Conservation (phyloP, 2,329 filamentous ascomycete genomes). For the Paraphoma chrysanthemicola region DNA sequence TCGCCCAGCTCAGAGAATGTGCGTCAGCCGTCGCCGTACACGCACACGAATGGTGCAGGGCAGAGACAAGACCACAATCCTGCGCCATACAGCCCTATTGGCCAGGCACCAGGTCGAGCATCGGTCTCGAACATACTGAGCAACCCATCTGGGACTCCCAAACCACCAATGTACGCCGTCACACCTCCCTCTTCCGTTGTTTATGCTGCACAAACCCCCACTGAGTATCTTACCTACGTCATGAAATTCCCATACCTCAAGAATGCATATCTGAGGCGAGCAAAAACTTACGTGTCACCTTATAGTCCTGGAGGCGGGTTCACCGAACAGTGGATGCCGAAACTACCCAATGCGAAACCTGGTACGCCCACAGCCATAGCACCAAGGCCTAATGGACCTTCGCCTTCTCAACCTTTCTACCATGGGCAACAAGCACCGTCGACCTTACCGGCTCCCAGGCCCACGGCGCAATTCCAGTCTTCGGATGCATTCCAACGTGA, state of each 20-base stretch:
- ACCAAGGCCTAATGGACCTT: conserved; percentile 22
- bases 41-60: conserved; percentile 24
- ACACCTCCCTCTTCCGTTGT: conserved; percentile 45
- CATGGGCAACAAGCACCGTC: conserved; percentile 12
- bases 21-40: conserved; percentile 26
- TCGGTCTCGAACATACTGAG: conserved; percentile 42
- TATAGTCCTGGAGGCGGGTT: conserved; percentile 54
- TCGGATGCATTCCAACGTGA: conserved; percentile 54
- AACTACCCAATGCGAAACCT: conserved; percentile 11
- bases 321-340: conserved; percentile 49
- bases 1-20: conserved; percentile 15
- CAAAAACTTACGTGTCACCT: conserved; percentile 56
- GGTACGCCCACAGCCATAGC: conserved; percentile 18
- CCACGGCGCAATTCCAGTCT: conserved; percentile 51
- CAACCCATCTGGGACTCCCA: conserved; percentile 38
- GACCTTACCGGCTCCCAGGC: conserved; percentile 27
- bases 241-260: conserved; percentile 55
- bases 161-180: conserved; percentile 48
- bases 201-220: conserved; percentile 44
- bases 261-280: conserved; percentile 53
- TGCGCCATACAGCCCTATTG: conserved; percentile 20
- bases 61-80: conserved; percentile 16
- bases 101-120: conserved; percentile 39
- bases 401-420: conserved; percentile 15
- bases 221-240: conserved; percentile 52